Evolutionary conservation across 768 basidiomycete genomes (phyloP), one percentile per base, ranked within the genome.

Genomic region (Boletus edulis): DNA sequence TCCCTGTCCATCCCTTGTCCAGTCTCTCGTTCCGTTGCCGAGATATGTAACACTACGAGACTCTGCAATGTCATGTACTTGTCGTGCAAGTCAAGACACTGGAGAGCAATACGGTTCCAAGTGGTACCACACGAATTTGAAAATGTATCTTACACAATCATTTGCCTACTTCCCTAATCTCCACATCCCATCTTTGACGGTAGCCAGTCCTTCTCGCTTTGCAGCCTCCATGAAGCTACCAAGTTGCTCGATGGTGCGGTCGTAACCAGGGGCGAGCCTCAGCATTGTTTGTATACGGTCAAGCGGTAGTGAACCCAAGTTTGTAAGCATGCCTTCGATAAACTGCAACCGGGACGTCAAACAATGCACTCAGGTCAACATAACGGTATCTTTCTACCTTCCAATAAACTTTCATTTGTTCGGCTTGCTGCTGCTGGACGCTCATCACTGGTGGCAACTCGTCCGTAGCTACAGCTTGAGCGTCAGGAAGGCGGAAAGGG

Each of bases 261-360:
- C 85, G 70, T 94, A 96, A 5, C 83, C 86, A 5, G 87, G 89
- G 11, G 89, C 90, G 64, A 91, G 85, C 67, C 82, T 86, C 56
- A 97, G 78, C 89, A 94, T 94, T 3, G 81, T 77, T 67, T 97
- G 94, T 64, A 97, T 93, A n/a, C 89, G 81, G 56, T 91, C 87
- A 42, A 91, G 64, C 2, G 87, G 80, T 15, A 94, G 77, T 3
- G 82, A 69, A 11, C 89, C 89, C 42, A 98, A 75, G 67, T 94
- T 95, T 51, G 85, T 93, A 54, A 97, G 85, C 88, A 94, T 93
- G 29, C 90, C 92, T 71, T 91, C 87, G 56, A 95, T 89, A 72
- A 88, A 95, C 89, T 92, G 56, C 20, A 40, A 14, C 6, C 47
- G 9, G 50, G 10, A 49, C 46, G 55, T 61, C 41, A 52, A 42